Evolutionary conservation across 1,284 basidiomycete species (phyloP), one percentile per base, ranked within the genome.

Genomic region (Grifola frondosa): DNA sequence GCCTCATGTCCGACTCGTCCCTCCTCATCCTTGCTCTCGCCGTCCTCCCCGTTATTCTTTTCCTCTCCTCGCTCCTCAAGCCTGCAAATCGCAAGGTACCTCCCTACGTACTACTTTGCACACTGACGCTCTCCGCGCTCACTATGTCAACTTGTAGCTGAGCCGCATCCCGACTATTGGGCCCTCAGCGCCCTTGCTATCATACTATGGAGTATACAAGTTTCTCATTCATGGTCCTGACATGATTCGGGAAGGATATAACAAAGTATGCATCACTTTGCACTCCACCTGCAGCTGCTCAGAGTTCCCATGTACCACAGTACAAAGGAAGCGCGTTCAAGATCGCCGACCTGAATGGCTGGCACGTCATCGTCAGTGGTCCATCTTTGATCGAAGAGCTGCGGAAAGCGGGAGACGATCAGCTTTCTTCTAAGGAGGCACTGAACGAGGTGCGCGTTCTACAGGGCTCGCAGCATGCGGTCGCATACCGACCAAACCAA

Each of bases 131-230:
- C n/a, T n/a, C n/a, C n/a, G n/a, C n/a, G n/a, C n/a, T n/a, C n/a
- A n/a, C n/a, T n/a, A n/a, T n/a, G n/a, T n/a, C n/a, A n/a, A n/a
- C n/a, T n/a, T n/a, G n/a, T n/a, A n/a, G n/a, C n/a, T n/a, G n/a
- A n/a, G n/a, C n/a, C n/a, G n/a, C n/a, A 68, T 72, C 31, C 69
- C 70, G n/a, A 52, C 66, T 0, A 56, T 70, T 10, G n/a, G n/a
- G n/a, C 56, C 65, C n/a, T 60, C 65, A 12, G 51, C 61, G 6
- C 61, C 60, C 17, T 34, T 70, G 19, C 47, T 67, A 4, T 71
- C 70, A 13, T 71, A 63, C 48, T 50, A 60, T 17, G 58, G 63
- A 3, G 59, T 58, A 4, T 42, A 48, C 21, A 57, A 55, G 19
- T 68, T 61, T 44, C 41, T 67, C 32, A 40, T 48, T 6, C 49